A percentile compares a stretch with the other conserved stretches of the same genome.
Conservation (phyloP, 2,329 filamentous ascomycete genomes). For the Colletotrichum paranaense region DNA sequence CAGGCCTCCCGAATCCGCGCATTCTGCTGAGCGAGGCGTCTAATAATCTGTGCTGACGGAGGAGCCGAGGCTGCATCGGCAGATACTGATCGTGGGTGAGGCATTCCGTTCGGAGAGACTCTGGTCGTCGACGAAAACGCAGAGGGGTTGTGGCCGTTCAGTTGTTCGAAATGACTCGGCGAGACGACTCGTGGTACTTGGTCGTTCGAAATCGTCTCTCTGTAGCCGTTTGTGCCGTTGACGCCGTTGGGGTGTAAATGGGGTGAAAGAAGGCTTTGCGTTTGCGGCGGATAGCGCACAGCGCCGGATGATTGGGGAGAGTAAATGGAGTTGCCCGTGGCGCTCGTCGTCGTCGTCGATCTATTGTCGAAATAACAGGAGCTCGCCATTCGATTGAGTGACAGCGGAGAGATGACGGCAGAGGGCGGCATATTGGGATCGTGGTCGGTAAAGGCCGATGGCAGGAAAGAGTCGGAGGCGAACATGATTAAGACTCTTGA, state of each 20-base stretch:
- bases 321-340: constrained; percentile 38
- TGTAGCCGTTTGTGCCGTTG: constrained; percentile 9
- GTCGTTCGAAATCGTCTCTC: constrained; percentile 7
- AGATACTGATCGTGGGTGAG: constrained; percentile 43
- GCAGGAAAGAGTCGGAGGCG: constrained; percentile 55
- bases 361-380: constrained; percentile 51
- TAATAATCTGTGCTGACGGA: constrained; percentile 49
- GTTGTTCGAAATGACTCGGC: constrained; percentile 17
- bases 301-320: constrained; percentile 39
- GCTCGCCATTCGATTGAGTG: constrained; percentile 43
- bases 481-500: constrained; percentile 51
- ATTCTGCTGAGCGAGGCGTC: constrained; percentile 55
- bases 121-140: constrained; percentile 31
- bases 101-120: constrained; percentile 43
- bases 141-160: constrained; percentile 10
- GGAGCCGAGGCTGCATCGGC: constrained; percentile 41
- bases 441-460: constrained; percentile 50
- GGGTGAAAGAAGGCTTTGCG: constrained; percentile 40
- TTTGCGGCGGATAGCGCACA: constrained; percentile 37
- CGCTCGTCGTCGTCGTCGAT: constrained; percentile 33
- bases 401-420: constrained; percentile 53
- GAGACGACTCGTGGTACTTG: constrained; percentile 35
- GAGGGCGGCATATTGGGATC: constrained; percentile 44
- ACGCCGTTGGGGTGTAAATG: constrained; percentile 27
- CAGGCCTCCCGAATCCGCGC: constrained; percentile 59